Conservation (phyloP, 163 green algal species). For the Prototheca cutis region DNA sequence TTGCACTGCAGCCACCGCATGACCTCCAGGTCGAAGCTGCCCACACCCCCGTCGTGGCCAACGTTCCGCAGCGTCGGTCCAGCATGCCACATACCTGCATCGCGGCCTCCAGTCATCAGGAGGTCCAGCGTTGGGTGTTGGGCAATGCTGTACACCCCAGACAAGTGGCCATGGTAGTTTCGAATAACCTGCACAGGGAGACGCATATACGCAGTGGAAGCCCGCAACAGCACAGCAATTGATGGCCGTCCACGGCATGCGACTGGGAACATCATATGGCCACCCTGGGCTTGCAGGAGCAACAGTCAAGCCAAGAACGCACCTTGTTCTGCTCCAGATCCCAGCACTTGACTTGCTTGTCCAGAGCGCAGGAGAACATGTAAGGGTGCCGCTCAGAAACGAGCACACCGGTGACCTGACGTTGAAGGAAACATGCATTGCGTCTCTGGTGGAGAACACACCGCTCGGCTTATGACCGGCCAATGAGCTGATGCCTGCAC, state of each 20-base stretch:
- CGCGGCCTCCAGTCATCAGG: conserved; percentile 85
- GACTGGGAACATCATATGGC: no score
- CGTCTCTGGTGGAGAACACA: no score
- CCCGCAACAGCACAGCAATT: no score
- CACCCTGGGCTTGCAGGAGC: no score
- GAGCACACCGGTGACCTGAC: conserved; percentile 76
- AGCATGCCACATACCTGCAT: conserved; percentile 41
- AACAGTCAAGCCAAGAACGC: no score
- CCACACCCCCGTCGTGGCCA: conserved; percentile 16
- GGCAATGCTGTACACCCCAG: conserved; percentile 87
- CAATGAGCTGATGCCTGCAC: no score
- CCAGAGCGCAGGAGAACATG: conserved; percentile 93
- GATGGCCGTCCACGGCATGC: no score
- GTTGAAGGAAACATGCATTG: no score
- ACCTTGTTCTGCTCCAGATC: conserved; percentile 99
- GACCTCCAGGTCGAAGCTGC: no score
- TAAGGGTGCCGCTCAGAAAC: conserved; percentile 85
- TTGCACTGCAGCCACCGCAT: no score
- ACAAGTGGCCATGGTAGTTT: conserved; percentile 97
- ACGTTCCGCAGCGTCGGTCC: background rate
- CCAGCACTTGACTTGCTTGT: conserved; percentile 99
- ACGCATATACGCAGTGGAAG: no score
- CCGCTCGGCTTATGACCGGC: no score
- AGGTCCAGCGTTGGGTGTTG: conserved; percentile 93
- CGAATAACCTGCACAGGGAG: conserved; percentile 80